phyloP scores from a whole-genome alignment of 345 rosid genomes.

The Aquilaria yunnanensis region DNA sequence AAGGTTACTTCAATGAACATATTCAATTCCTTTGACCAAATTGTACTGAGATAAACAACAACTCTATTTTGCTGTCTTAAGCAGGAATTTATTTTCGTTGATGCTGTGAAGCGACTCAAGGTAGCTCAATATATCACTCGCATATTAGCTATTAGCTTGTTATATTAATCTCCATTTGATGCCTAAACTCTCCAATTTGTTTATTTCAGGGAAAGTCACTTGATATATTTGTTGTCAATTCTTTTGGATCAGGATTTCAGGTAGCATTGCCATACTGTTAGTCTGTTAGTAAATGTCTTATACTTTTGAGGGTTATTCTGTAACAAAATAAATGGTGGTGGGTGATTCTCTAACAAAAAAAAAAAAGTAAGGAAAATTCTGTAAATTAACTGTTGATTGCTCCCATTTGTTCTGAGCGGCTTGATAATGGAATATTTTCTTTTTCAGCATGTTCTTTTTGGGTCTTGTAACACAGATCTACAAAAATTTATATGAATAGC shows the following conservation, averaged over 20 bases:
- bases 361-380: too few species aligned
- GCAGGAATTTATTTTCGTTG: constrained; percentile 77
- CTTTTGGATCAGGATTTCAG: constrained; percentile 96
- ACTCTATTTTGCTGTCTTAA: constrained; percentile 11
- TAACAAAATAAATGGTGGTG: too few species aligned
- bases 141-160: not conserved
- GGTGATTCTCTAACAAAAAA: too few species aligned
- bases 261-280: constrained; percentile 25
- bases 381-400: too few species aligned
- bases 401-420: too few species aligned
- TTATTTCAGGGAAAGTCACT: constrained; percentile 71
- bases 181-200: constrained; percentile 8
- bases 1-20: constrained; percentile 41
- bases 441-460: too few species aligned
- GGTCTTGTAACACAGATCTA: too few species aligned
- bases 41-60: constrained; percentile 14
- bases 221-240: constrained; percentile 90
- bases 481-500: too few species aligned
- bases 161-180: constrained; percentile 6
- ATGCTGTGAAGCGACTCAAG: constrained; percentile 64
- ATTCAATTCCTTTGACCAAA: constrained; percentile 5
- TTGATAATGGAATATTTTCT: too few species aligned
- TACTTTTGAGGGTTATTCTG: too few species aligned
- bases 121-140: constrained; percentile 21
- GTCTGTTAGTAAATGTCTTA: not conserved